Evolutionary conservation across 2,329 filamentous ascomycete genomes (phyloP), one percentile per base, ranked within the genome.

Genomic region (Trichoderma atrobrunneum): DNA sequence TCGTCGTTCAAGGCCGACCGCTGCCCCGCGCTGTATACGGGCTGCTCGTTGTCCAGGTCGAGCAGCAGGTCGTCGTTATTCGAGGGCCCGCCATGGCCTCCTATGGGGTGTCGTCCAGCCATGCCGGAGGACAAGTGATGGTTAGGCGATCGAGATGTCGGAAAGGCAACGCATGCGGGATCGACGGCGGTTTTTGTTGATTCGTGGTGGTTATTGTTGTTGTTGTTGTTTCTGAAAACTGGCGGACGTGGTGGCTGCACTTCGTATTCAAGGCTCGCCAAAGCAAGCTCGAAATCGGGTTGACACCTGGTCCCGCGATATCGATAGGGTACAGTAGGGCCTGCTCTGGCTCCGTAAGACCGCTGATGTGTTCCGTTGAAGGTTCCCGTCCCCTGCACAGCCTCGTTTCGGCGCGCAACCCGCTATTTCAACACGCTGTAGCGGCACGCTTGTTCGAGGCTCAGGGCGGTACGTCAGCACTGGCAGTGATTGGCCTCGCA

Each of bases 1-100:
- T 97, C 92, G 80, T 97, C 94, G 80, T 91, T 91, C 73, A 93
- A 85, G n/a, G 92, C 89, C 64, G 94, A 91, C 72, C 90, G 89
- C 81, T 94, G 92, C 74, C 94, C 94, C 76, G 87, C 87, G 80
- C 88, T 89, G 82, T 98, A 97, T 72, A 87, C 80, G 68, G 92
- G 90, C 76, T 91, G 89, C 72, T 91, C 87, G 78, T 92, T 90
- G 77, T 93, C 90, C 75, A 93, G 86, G 81, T 94, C 92, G 80
- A 95, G 89, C 72, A 95, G 86, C 73, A 94, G 87, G 79, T 91
- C 87, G 79, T 89, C 83, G 77, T 80, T 82, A 77, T 83, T 82
- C 74, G 85, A 84, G 76, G 85, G 81, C 77, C 82, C 85, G 79
- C 85, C 85, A 74, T 84, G 84, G 79, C 85, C 85, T 79, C 80